These are phyloP conservation scores for Apiospora koreana DNA, from an alignment of 2,329 filamentous ascomycete genomes.

Conservation along the genomic window DNA sequence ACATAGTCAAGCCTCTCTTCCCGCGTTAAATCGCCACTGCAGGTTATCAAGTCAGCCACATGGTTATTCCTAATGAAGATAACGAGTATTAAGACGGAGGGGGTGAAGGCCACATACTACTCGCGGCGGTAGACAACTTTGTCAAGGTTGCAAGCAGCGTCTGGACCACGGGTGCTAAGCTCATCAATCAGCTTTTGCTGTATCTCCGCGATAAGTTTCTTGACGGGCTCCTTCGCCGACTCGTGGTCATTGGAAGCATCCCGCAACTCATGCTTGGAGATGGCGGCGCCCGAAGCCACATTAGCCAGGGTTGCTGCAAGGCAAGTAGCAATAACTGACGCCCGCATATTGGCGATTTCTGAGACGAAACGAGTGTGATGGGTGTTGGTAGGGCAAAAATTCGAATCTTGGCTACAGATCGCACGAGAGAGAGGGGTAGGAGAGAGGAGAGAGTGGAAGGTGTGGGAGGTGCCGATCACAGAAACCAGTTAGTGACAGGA, in stretches of 20 bases:
- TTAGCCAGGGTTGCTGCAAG: background rate
- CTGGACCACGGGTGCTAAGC: background rate
- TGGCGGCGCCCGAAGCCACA: background rate
- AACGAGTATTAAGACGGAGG: background rate
- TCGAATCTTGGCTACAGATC: background rate
- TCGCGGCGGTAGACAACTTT: background rate
- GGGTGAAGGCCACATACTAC: background rate
- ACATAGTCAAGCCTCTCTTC: slow-evolving; percentile 19
- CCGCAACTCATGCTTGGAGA: background rate
- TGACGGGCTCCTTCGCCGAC: background rate
- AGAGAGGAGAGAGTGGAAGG: background rate
- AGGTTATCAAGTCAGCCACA: background rate
- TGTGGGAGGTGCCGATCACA: background rate
- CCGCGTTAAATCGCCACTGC: slow-evolving; percentile 8
- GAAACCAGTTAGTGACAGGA: background rate
- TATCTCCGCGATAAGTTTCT: background rate
- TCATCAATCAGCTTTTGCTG: background rate
- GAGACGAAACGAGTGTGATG: background rate
- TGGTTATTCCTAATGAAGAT: accelerated
- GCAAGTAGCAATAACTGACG: background rate
- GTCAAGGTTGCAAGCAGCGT: background rate
- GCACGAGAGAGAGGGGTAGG: background rate
- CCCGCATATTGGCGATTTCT: background rate
- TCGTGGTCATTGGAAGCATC: background rate
- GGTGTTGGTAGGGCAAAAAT: background rate